A percentile compares a stretch with the other conserved stretches of the same genome.
phyloP scores from a whole-genome alignment of 2,329 filamentous ascomycete species.

The Epichloe hybrida region DNA sequence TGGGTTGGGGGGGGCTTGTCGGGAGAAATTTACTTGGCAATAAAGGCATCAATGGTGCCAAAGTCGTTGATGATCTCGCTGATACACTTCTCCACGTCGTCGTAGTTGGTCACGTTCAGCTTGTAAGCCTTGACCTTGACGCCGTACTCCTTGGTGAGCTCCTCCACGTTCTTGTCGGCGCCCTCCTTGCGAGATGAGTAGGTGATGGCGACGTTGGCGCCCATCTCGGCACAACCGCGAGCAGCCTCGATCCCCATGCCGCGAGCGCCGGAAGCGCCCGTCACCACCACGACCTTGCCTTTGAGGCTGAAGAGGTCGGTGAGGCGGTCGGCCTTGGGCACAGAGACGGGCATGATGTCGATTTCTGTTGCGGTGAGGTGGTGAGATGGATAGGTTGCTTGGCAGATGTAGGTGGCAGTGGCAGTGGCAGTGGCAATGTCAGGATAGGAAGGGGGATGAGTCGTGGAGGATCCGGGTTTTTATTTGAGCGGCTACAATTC shows the following conservation, averaged over 20 bases:
- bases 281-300: slow-evolving; percentile 58
- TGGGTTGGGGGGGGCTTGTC: slow-evolving; percentile 27
- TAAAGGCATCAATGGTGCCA: slow-evolving; percentile 58
- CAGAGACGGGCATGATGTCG: slow-evolving; percentile 36
- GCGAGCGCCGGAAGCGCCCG: slow-evolving; percentile 54
- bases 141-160: slow-evolving; percentile 51
- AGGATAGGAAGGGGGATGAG: too few relatives aligned
- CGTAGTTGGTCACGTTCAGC: slow-evolving; percentile 41
- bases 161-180: slow-evolving; percentile 50
- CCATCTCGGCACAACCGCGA: slow-evolving; percentile 56
- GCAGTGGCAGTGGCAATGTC: not conserved
- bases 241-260: slow-evolving; percentile 60
- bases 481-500: too few relatives aligned
- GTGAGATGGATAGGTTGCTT: not conserved
- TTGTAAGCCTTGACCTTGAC: slow-evolving; percentile 52
- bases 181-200: slow-evolving; percentile 58
- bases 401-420: not conserved
- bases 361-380: not conserved
- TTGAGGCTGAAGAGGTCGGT: slow-evolving; percentile 58
- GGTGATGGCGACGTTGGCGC: slow-evolving; percentile 57
- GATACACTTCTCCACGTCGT: slow-evolving; percentile 37
- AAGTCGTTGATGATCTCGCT: slow-evolving; percentile 59
- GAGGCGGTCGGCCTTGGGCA: slow-evolving; percentile 44
- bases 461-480: too few relatives aligned
- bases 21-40: slow-evolving; percentile 53